Percentiles rank a stretch among this genome's conserved stretches.
Conservation (phyloP, 2,329 filamentous ascomycete genomes). For the Aspergillus sp. region DNA sequence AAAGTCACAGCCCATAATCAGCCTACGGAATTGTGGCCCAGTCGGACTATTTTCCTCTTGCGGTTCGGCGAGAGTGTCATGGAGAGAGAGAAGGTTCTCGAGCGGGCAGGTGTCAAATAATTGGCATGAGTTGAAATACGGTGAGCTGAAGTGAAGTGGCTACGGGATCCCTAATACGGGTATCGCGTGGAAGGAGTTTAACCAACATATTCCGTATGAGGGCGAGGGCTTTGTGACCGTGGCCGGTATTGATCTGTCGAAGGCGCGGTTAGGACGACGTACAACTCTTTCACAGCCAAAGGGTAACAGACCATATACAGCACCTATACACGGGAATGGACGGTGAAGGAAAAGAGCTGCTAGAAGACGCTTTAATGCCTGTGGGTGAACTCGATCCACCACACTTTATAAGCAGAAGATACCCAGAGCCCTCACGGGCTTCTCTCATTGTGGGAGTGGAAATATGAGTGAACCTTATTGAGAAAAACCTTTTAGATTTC, state of each 20-base stretch:
- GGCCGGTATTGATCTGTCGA: not conserved
- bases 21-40: constrained; percentile 82
- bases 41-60: constrained; percentile 91
- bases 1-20: constrained; percentile 85
- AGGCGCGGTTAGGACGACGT: not conserved
- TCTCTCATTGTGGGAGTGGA: not conserved
- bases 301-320: not conserved
- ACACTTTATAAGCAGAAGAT: constrained; percentile 1
- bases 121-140: not conserved
- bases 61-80: constrained; percentile 90
- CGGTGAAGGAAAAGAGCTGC: not conserved
- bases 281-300: not conserved
- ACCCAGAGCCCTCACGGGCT: constrained; percentile 2
- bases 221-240: not conserved
- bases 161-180: not conserved
- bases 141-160: not conserved
- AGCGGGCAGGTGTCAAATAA: constrained; percentile 55
- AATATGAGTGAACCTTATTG: not conserved
- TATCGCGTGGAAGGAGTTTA: not conserved
- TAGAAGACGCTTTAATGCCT: not conserved
- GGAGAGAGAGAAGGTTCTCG: constrained; percentile 83
- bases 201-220: not conserved
- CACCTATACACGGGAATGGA: not conserved
- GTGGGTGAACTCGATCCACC: not conserved
- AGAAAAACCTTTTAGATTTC: constrained; percentile 12